Base-by-base conservation (phyloP, 2,329 filamentous ascomycete genomes). In the Purpureocillium takamizusanense region DNA sequence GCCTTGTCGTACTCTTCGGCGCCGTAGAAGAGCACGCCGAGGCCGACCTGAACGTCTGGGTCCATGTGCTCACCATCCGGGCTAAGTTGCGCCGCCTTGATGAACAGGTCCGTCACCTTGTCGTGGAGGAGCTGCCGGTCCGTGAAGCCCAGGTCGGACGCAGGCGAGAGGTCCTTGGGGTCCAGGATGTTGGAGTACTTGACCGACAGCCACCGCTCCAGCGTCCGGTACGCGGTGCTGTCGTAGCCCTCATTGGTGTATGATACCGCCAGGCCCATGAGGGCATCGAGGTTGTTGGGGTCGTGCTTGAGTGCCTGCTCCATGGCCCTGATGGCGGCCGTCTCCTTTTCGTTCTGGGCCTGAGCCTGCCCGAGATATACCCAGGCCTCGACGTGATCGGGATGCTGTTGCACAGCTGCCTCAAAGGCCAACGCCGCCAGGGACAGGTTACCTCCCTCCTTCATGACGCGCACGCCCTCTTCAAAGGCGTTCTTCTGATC, bases 221-320 rank as follows among this genome's bases (percentile, higher is more conserved):
- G 74, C 9, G 90, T 97, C 39, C 90, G 81, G 69, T 97, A 98
- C 35, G 92, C 90, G 15, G 89, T 94, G 55, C 85, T 90, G 63
- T 98, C 92, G 65, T 97, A 98, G 45, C 90, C 92, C 66, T 98
- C 92, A 65, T 98, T 98, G 35, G 92, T 98, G 63, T 98, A 98
- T 5, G 86, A 94, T 15, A 98, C 90, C 12, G 90, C 88, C 37
- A 98, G 69, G 2, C 87, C 89, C 90, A 98, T 97, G 33, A 98
- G 73, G 1, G 89, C 90, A 42, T 86, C 78, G 15, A 94, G 74
- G 56, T 95, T 95, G 52, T 79, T 81, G 1, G 88, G 82, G 52
- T 97, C 89, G 21, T 92, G 70, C 60, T 89, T 90, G 46, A 95
- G 66, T 1, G 90, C 88, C 57, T 92, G 85, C 61, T 97, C 90